Percentiles rank a stretch among this genome's conserved stretches.
Conservation (phyloP, 257 asterid species). For the Solanum dulcamara region DNA sequence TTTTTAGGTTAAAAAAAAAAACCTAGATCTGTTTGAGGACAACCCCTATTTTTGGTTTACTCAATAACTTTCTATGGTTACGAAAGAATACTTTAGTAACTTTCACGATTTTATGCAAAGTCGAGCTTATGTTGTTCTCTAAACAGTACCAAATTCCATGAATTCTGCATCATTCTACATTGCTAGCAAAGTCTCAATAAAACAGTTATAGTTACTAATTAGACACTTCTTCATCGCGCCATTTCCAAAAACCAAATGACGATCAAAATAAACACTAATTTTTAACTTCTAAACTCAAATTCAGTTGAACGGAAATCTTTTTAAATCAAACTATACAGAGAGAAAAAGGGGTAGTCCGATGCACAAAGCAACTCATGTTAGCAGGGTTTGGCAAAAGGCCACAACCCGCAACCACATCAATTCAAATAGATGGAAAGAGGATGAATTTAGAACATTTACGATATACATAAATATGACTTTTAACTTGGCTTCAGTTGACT, state of each 20-base stretch:
- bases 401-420: too few relatives aligned
- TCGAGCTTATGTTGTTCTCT: neutral
- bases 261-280: neutral
- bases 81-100: neutral
- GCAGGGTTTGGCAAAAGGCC: neutral
- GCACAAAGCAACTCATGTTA: neutral
- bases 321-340: neutral
- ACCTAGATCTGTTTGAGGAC: too few relatives aligned
- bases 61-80: neutral
- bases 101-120: neutral
- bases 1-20: too few relatives aligned
- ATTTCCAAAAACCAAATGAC: neutral
- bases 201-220: neutral
- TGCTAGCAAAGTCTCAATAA: conserved; percentile 7
- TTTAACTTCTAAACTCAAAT: neutral
- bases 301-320: neutral
- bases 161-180: conserved; percentile 20
- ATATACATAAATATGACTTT: too few relatives aligned
- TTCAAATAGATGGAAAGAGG: too few relatives aligned
- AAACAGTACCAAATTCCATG: conserved; percentile 9
- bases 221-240: neutral
- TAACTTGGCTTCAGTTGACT: too few relatives aligned
- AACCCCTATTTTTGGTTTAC: too few relatives aligned
- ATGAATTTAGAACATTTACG: too few relatives aligned
- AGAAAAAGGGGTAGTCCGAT: neutral